Percentiles rank a stretch among this genome's conserved stretches.
Conservation (phyloP, 2,329 filamentous ascomycete genomes). For the Ophiostoma triangulosporum region DNA sequence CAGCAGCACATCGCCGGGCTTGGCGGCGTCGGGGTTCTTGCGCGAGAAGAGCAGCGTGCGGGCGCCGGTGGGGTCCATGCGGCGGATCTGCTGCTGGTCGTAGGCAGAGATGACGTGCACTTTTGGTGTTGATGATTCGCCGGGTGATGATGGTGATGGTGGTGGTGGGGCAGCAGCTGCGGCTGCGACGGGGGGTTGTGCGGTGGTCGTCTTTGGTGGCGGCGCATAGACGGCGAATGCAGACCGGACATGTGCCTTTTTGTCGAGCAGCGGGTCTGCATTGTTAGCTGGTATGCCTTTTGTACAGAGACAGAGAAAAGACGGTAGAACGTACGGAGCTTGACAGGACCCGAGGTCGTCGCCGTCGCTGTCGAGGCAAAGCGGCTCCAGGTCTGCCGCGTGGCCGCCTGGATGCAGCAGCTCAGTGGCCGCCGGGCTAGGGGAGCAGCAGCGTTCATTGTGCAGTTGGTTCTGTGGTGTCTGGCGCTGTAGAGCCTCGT, state of each 20-base stretch:
- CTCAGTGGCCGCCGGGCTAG: slow-evolving; percentile 11
- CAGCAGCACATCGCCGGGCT: slow-evolving; percentile 80
- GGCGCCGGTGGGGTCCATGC: slow-evolving; percentile 74
- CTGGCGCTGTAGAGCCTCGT: neutral
- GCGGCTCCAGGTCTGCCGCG: slow-evolving; percentile 5
- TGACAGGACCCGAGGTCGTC: neutral
- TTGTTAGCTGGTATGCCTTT: neutral
- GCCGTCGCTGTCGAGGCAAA: slow-evolving; percentile 7
- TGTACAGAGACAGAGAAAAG: neutral
- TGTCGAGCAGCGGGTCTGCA: slow-evolving; percentile 11
- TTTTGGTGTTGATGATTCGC: slow-evolving; percentile 9
- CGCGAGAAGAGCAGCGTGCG: slow-evolving; percentile 70
- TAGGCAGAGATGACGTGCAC: slow-evolving; percentile 52
- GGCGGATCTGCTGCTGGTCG: slow-evolving; percentile 52
- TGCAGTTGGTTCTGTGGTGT: neutral
- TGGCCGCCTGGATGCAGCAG: slow-evolving; percentile 6
- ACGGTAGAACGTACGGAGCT: neutral
- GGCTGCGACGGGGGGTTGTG: slow-evolving; percentile 6
- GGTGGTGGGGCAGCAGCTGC: slow-evolving; percentile 5
- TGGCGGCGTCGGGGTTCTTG: slow-evolving; percentile 63
- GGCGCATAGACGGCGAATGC: slow-evolving; percentile 36
- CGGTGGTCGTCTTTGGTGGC: slow-evolving; percentile 4
- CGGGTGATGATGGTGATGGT: neutral
- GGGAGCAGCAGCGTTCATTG: slow-evolving; percentile 7
- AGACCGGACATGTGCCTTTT: slow-evolving; percentile 19